These are phyloP conservation scores for Anthracocystis walkeri DNA, from an alignment of 1,284 basidiomycete species.

Conservation along the genomic window DNA sequence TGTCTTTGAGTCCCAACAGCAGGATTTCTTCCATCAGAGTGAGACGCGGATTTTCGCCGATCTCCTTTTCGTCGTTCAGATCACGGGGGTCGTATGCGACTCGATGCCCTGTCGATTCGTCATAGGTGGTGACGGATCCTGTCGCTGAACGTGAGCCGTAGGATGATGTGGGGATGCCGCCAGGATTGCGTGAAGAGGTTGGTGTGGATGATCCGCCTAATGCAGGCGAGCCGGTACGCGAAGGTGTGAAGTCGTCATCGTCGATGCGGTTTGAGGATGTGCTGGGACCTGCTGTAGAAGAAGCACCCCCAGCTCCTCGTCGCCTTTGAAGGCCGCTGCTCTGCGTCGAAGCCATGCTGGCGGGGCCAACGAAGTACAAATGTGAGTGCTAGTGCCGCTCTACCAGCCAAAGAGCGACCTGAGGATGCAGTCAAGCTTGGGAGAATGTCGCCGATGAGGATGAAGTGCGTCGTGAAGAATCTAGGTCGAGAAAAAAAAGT, in stretches of 20 bases:
- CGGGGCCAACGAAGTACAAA: background rate
- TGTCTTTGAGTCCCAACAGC: slow-evolving; percentile 88
- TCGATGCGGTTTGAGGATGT: slow-evolving; percentile 33
- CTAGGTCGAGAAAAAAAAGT: too few relatives aligned
- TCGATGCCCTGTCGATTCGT: slow-evolving; percentile 60
- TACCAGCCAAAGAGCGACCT: too few relatives aligned
- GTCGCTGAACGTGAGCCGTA: slow-evolving; percentile 46
- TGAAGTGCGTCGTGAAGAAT: too few relatives aligned
- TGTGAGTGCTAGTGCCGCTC: background rate
- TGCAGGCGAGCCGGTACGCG: slow-evolving; percentile 38
- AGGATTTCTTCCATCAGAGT: slow-evolving; percentile 98
- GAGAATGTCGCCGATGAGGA: background rate
- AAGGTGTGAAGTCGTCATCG: slow-evolving; percentile 36
- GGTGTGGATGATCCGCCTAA: slow-evolving; percentile 28
- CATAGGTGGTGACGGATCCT: slow-evolving; percentile 51
- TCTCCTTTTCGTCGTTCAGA: slow-evolving; percentile 81
- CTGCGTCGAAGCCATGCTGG: slow-evolving; percentile 37
- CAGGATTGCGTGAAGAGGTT: slow-evolving; percentile 24
- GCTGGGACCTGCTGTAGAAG: slow-evolving; percentile 32
- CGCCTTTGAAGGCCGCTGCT: slow-evolving; percentile 46
- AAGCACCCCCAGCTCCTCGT: slow-evolving; percentile 32
- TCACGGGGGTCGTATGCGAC: slow-evolving; percentile 95
- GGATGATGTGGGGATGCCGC: slow-evolving; percentile 17
- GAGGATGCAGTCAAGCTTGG: background rate
- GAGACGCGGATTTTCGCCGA: slow-evolving; percentile 81